phyloP scores from a whole-genome alignment of 2,329 filamentous ascomycete species.

The Stagonosporopsis vannaccii region DNA sequence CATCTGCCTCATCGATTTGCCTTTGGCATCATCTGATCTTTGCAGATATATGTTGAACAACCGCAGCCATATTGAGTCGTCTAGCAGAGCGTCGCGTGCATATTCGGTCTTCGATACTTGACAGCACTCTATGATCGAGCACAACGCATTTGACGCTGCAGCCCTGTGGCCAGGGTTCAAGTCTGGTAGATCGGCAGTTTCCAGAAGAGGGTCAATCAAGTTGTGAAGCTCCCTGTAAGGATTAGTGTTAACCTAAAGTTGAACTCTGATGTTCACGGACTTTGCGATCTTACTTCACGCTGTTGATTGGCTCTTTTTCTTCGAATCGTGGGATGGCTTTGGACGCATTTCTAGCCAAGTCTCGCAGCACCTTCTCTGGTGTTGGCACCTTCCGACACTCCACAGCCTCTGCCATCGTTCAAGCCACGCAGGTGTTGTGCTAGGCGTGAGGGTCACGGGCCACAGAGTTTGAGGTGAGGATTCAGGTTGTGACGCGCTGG shows the following conservation, averaged over 20 bases:
- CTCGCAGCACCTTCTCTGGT: conserved; percentile 37
- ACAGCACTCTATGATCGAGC: conserved; percentile 53
- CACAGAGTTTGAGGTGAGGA: conserved; percentile 12
- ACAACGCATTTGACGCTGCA: conserved; percentile 57
- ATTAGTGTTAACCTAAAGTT: conserved; percentile 26
- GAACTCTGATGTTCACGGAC: conserved; percentile 42
- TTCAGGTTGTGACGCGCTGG: conserved; percentile 8
- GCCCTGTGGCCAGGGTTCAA: conserved; percentile 51
- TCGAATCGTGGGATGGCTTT: conserved; percentile 36
- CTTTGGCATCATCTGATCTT: conserved; percentile 53
- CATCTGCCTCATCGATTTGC: conserved; percentile 58
- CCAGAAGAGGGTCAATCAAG: conserved; percentile 39
- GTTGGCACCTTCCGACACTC: conserved; percentile 22
- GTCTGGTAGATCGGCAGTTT: conserved; percentile 44
- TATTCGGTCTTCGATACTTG: conserved; percentile 38
- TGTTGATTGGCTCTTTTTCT: conserved; percentile 32
- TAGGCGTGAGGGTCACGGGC: conserved; percentile 14
- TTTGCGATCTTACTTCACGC: conserved; percentile 49
- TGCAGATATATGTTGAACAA: conserved; percentile 53
- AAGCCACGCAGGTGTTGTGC: neutral
- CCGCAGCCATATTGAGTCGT: conserved; percentile 48
- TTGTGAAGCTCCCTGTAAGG: conserved; percentile 38
- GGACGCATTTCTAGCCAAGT: conserved; percentile 35
- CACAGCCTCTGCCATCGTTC: conserved; percentile 11
- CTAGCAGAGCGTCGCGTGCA: conserved; percentile 43